Evolutionary conservation across 768 basidiomycete species (phyloP), one percentile per base, ranked within the genome.

Genomic region (Tulasnella sp.): DNA sequence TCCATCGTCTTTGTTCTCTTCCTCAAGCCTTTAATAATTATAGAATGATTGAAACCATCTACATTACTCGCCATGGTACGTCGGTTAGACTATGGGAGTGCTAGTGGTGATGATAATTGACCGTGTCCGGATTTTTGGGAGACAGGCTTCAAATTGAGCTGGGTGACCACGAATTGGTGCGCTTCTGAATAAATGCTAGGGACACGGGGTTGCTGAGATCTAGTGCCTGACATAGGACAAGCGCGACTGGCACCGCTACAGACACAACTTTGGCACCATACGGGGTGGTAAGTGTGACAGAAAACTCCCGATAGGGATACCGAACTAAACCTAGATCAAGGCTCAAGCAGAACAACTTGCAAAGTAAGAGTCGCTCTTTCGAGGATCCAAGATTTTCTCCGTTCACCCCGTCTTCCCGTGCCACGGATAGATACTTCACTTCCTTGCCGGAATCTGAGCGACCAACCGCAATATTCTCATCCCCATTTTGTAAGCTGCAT

Each of bases 381-480:
- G 2, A 62, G 27, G 18, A 19, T n/a, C n/a, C 3, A 78, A 73
- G 31, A 24, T 39, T 39, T 31, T 18, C 10, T 21, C 31, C 46
- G 18, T 40, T 31, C 19, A n/a, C 52, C 12, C 10, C 19, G n/a
- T 24, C 6, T 71, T 14, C 39, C 73, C n/a, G n/a, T n/a, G 27
- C 42, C 24, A 19, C 56, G 2, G 5, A 48, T 31, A 79, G 78
- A 16, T 46, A 92, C 84, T 90, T 95, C 81, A 80, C 86, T 31
- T 88, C 89, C 10, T 86, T 95, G 21, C 92, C 93, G 21, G 87
- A 89, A 77, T 87, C 91, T 9, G 88, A 92, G 68, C 88, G 89
- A 18, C 94, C 94, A 0, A 94, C 92, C 1, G 91, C 89, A 7
- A 93, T 95, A 79, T 92, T 94, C 84, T 94, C 93, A 16, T 95